Conservation (phyloP, 768 basidiomycete genomes). For the Rhodosporidiobolus sp. region DNA sequence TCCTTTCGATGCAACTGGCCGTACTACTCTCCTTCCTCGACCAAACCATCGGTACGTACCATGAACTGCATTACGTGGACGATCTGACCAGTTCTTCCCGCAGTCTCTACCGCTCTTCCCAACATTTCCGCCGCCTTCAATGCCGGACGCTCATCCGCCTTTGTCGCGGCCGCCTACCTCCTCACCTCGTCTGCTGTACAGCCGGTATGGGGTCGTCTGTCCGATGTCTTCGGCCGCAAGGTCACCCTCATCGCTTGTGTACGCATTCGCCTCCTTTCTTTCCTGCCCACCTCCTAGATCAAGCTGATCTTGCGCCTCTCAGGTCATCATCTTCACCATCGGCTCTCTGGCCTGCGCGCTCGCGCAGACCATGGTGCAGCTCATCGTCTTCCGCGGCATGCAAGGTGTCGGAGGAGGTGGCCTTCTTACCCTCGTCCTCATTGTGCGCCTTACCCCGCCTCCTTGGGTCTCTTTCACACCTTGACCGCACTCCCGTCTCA, state of each 20-base stretch:
- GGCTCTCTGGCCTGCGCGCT: conserved; percentile 51
- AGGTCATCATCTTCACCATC: conserved; percentile 46
- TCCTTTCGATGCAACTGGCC: conserved; percentile 46
- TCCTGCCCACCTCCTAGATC: conserved; percentile 34
- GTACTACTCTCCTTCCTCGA: conserved; percentile 51
- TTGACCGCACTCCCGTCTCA: not conserved
- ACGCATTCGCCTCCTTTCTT: conserved; percentile 23
- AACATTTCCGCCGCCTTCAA: conserved; percentile 40
- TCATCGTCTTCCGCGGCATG: conserved; percentile 49
- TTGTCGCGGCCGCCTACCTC: conserved; percentile 52
- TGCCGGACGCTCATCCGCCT: conserved; percentile 38
- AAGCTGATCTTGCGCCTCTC: no score
- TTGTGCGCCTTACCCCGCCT: conserved; percentile 1
- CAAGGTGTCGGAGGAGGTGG: conserved; percentile 34
- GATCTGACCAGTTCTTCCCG: not conserved
- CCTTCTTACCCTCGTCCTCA: conserved; percentile 23
- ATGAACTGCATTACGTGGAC: not conserved
- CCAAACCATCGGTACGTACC: conserved; percentile 48
- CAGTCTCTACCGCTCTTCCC: conserved; percentile 21
- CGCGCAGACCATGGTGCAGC: conserved; percentile 49
- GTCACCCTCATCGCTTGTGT: conserved; percentile 39
- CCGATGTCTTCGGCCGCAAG: conserved; percentile 52
- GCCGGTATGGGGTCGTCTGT: conserved; percentile 49
- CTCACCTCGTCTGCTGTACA: conserved; percentile 43
- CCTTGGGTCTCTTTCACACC: not conserved